Base-by-base conservation (phyloP, 1,284 basidiomycete genomes). In the Puccinia coronata region DNA sequence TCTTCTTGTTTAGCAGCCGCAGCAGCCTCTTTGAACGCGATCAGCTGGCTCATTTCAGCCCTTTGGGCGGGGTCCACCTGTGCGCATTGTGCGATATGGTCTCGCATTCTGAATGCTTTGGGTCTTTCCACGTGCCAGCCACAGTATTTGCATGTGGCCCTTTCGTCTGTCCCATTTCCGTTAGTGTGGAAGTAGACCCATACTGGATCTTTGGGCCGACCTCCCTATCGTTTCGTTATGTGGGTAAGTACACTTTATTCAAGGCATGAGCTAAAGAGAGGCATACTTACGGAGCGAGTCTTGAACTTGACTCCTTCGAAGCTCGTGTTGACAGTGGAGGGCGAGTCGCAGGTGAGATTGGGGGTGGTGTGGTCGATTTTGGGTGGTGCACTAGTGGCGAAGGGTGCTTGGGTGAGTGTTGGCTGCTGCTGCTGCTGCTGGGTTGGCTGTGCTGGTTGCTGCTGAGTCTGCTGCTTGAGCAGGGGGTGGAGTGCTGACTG, bases 51-150 rank as follows among this genome's bases (percentile, higher is more conserved):
- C 79, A 79, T 82, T 36, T 80, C 77, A 36, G 63, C 73, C 28
- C 72, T 18, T 14, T 53, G 53, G 23, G 49, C 57, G 41, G 72
- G 71, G 41, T 75, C 72, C 20, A 84, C 70, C 16, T 75, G 34
- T 20, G 78, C 81, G 82, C 85, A 85, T 28, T 78, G 41, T 3
- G 77, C 36, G 23, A 83, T 77, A 81, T 85, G 85, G 34, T 82
- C 71, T 51, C 84, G 81, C 84, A 85, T 84, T 3, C 84, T 82
- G 70, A 85, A 85, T 16, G 85, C 84, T 82, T 86, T 86, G 0
- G 85, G 84, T 49, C 84, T 82, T 36, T 86, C 85, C 14, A 83
- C 82, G 63, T 80, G 82, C 85, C 85, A 86, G 8, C 79, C 78
- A 79, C 85, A 86, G 57, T 70, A 83, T 55, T 72, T 73, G 61